Base-by-base conservation (phyloP, 768 basidiomycete species). In the Tulasnella sp. region DNA sequence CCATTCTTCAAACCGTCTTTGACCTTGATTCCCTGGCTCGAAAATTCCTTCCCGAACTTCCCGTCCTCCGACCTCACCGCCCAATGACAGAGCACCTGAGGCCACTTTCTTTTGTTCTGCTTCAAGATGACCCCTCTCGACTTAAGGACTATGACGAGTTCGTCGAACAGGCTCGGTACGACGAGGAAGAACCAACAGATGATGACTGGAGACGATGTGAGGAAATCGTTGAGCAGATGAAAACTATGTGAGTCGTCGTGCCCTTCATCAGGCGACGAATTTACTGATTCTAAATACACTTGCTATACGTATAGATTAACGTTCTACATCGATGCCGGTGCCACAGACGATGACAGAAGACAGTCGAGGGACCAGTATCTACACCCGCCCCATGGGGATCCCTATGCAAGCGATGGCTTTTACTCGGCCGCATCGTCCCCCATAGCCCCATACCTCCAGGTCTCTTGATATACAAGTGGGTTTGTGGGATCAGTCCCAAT, bases 91-190 rank as follows among this genome's bases (percentile, higher is more conserved):
- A 72, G 19, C 80, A 81, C 72, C 71, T 81, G 19, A 75, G 52
- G 34, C 56, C 80, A 18, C 62, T 81, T 27, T 58, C 76, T 14
- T 62, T 73, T 44, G 46, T 80, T 10, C 58, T 81, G n/a, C 52
- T 72, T 27, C 74, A 42, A 40, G 72, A 80, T 12, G 74, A 81
- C 46, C 40, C 80, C 14, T 31, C 31, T 21, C 27, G 79, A 19
- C n/a, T 80, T 2, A 27, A 46, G 48, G 52, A 46, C 10, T 81
- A 81, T 36, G 34, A 76, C 52, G 36, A 39, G 52, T 56, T 80
- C 8, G 46, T 81, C 31, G 73, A 81, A 68, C 71, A 81, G 31
- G 80, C 80, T 34, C 31, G 80, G 38, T 80, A 81, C 68, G 80
- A 71, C 27, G 80, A 80, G 18, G 40, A 71, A 36, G 80, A 81